Evolutionary conservation across 352 stramenopile genomes (phyloP).

Genomic region (Phytophthora citrophthora): DNA sequence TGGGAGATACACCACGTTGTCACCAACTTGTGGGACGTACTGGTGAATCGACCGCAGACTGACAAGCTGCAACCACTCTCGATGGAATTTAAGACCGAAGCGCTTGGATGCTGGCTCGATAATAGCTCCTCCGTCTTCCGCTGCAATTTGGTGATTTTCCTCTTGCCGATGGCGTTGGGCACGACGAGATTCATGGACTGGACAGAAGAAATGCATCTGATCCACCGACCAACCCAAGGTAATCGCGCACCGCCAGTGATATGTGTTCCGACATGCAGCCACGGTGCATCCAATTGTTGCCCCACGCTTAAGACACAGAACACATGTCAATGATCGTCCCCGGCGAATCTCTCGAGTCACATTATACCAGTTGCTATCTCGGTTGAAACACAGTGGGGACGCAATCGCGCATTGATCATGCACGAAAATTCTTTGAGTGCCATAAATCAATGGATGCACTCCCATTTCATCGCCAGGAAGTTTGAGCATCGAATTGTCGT

Average conservation of each 20-base stretch:
- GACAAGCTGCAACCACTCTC: constrained; percentile 78
- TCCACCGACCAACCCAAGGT: constrained; percentile 71
- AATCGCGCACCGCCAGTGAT: constrained; percentile 87
- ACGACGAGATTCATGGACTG: constrained; percentile 52
- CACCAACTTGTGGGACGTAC: constrained; percentile 83
- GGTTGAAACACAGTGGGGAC: constrained; percentile 84
- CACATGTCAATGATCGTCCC: constrained; percentile 68
- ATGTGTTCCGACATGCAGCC: constrained; percentile 66
- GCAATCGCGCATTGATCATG: constrained; percentile 89
- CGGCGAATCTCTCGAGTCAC: constrained; percentile 84
- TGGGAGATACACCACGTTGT: constrained; percentile 85
- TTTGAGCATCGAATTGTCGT: constrained; percentile 75
- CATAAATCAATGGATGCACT: constrained; percentile 70
- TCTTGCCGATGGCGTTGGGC: constrained; percentile 32
- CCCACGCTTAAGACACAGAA: constrained; percentile 72
- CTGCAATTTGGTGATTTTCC: constrained; percentile 14
- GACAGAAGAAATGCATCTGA: constrained; percentile 87
- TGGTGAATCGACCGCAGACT: constrained; percentile 59
- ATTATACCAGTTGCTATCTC: constrained; percentile 84
- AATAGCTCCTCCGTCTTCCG: constrained; percentile 38
- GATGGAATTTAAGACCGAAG: constrained; percentile 74
- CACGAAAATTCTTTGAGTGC: constrained; percentile 77
- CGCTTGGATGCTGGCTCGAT: constrained; percentile 59
- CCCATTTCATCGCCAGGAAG: constrained; percentile 83
- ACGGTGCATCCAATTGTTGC: constrained; percentile 83